phyloP scores from a whole-genome alignment of 176 grass and related monocot genomes.

The Oryza meridionalis region DNA sequence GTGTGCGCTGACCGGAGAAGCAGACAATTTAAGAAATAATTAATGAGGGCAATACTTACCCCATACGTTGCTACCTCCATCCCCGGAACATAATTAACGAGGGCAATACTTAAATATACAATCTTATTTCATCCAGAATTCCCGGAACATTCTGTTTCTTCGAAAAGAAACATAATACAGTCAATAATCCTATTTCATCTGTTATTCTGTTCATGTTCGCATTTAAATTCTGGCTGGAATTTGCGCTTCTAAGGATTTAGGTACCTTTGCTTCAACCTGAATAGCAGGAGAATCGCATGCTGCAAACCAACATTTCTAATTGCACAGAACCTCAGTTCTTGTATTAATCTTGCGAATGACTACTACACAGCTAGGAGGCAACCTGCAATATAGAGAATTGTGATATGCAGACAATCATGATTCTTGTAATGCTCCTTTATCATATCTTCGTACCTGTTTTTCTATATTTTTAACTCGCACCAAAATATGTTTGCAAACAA shows the following conservation, averaged over 20 bases:
- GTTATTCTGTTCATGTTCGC: not conserved
- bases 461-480: not conserved
- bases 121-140: not conserved
- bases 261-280: not conserved
- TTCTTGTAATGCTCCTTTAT: not conserved
- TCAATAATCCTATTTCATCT: not conserved
- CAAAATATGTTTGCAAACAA: not conserved
- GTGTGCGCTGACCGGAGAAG: not conserved
- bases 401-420: not conserved
- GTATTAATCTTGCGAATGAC: not conserved
- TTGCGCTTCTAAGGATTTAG: not conserved
- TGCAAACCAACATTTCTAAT: not conserved
- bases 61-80: not conserved
- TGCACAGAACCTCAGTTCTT: not conserved
- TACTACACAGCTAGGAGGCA: not conserved
- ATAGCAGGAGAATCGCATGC: not conserved
- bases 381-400: not conserved
- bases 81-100: not conserved
- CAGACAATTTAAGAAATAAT: conserved; percentile 3
- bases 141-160: not conserved
- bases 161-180: not conserved
- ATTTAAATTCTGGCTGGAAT: not conserved
- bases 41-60: not conserved
- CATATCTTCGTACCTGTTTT: not conserved
- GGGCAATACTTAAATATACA: not conserved